Conservation (phyloP, 805 yeast species). For the Sugiyamaella qingdaonensis region DNA sequence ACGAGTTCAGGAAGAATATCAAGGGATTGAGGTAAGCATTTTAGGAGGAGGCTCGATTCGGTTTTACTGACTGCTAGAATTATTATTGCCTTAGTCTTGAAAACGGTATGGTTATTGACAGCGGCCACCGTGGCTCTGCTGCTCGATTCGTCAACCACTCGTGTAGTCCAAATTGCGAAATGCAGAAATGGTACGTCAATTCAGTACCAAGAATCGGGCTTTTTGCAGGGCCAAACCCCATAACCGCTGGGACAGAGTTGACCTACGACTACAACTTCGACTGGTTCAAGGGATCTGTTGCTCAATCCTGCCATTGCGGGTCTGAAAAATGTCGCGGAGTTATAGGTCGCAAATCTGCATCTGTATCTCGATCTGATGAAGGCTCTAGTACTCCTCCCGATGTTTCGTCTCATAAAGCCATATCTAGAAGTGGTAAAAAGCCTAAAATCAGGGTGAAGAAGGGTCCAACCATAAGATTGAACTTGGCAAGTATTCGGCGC, state of each 20-base stretch:
- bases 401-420: neutral
- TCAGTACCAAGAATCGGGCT: conserved; percentile 44
- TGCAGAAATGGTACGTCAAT: conserved; percentile 47
- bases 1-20: conserved; percentile 36
- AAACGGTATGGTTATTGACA: conserved; percentile 42
- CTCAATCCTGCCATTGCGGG: conserved; percentile 45
- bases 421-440: neutral
- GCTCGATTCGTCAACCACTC: conserved; percentile 52
- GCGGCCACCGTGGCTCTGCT: conserved; percentile 43
- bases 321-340: conserved; percentile 39
- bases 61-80: conserved; percentile 18
- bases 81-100: conserved; percentile 43
- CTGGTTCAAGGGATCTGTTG: conserved; percentile 41
- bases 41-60: neutral
- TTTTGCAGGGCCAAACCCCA: conserved; percentile 39
- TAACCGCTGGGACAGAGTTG: conserved; percentile 41
- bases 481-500: neutral
- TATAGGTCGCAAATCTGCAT: conserved; percentile 19
- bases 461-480: conserved; percentile 1
- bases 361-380: conserved; percentile 3
- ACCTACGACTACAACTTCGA: conserved; percentile 49
- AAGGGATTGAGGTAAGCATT: conserved; percentile 19
- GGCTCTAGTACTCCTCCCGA: conserved; percentile 6
- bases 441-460: neutral
- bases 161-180: conserved; percentile 44